Evolutionary conservation across 116 monocot species (phyloP).

Genomic region (Papilionanthe hybrid): DNA sequence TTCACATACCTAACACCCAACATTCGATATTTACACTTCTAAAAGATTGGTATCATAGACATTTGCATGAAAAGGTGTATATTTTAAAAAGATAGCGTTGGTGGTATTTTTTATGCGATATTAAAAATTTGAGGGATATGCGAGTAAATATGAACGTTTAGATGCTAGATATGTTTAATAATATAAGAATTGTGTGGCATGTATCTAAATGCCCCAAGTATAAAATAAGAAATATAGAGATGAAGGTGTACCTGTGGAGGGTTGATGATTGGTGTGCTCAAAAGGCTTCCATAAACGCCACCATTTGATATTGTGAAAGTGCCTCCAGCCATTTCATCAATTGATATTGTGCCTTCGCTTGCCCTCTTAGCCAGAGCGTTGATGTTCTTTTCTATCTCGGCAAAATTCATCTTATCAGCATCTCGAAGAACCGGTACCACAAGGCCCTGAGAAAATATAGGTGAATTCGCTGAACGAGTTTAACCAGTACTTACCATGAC

Average conservation of each 20-base stretch:
- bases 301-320: slow-evolving; percentile 95
- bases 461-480: no score
- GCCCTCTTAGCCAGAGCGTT: slow-evolving; percentile 81
- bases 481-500: no score
- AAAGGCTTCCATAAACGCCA: slow-evolving; percentile 90
- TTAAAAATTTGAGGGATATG: no score
- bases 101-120: no score
- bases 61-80: no score
- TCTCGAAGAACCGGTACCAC: slow-evolving; percentile 79
- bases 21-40: no score
- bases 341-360: slow-evolving; percentile 74
- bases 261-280: slow-evolving; percentile 94
- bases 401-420: slow-evolving; percentile 80
- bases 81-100: no score
- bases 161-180: no score
- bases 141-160: no score
- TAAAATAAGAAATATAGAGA: background rate
- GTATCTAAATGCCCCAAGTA: background rate
- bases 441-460: slow-evolving; percentile 53
- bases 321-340: slow-evolving; percentile 97
- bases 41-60: no score
- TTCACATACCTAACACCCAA: no score
- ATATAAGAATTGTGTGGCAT: no score
- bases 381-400: slow-evolving; percentile 86
- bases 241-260: slow-evolving; percentile 69